A percentile compares a stretch with the other conserved stretches of the same genome.
Evolutionary conservation across 495 filamentous ascomycete genomes (phyloP).

Genomic region (Rhizodiscina lignyota): DNA sequence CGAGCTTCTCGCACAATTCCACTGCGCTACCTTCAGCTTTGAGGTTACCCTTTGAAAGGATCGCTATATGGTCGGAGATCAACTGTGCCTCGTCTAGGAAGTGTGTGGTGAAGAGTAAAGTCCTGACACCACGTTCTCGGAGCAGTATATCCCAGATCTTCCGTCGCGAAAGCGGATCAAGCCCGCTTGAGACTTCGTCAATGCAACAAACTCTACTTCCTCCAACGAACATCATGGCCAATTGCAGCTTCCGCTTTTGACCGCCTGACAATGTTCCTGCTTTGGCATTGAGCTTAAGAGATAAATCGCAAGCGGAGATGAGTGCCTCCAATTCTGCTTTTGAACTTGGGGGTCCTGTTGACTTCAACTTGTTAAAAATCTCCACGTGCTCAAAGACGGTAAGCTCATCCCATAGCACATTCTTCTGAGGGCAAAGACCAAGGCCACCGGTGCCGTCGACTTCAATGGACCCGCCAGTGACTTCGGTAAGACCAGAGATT

Average conservation of each 20-base stretch:
- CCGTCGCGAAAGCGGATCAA: slow-evolving; percentile 63
- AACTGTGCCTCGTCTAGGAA: slow-evolving; percentile 26
- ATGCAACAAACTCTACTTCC: slow-evolving; percentile 73
- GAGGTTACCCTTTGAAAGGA: slow-evolving; percentile 21
- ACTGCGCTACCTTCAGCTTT: slow-evolving; percentile 18
- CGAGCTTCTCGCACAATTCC: slow-evolving; percentile 19
- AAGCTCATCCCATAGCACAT: slow-evolving; percentile 74
- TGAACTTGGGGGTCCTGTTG: slow-evolving; percentile 30
- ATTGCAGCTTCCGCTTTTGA: slow-evolving; percentile 79
- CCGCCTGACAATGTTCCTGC: slow-evolving; percentile 65
- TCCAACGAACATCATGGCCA: slow-evolving; percentile 86
- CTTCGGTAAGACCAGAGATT: slow-evolving; percentile 58
- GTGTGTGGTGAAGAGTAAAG: slow-evolving; percentile 69
- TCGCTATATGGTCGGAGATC: slow-evolving; percentile 22
- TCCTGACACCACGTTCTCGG: slow-evolving; percentile 56
- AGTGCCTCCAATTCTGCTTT: slow-evolving; percentile 39
- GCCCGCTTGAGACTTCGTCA: slow-evolving; percentile 69
- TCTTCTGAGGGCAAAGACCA: slow-evolving; percentile 65
- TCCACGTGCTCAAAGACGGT: slow-evolving; percentile 66
- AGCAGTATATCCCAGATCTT: slow-evolving; percentile 87
- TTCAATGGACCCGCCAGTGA: slow-evolving; percentile 53
- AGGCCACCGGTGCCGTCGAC: slow-evolving; percentile 57
- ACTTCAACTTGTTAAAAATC: slow-evolving; percentile 67
- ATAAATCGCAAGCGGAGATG: slow-evolving; percentile 50
- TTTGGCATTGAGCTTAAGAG: slow-evolving; percentile 45